These are phyloP conservation scores for Mucor indicus DNA, from an alignment of 371 early-diverging fungal genomes.

Conservation along the genomic window DNA sequence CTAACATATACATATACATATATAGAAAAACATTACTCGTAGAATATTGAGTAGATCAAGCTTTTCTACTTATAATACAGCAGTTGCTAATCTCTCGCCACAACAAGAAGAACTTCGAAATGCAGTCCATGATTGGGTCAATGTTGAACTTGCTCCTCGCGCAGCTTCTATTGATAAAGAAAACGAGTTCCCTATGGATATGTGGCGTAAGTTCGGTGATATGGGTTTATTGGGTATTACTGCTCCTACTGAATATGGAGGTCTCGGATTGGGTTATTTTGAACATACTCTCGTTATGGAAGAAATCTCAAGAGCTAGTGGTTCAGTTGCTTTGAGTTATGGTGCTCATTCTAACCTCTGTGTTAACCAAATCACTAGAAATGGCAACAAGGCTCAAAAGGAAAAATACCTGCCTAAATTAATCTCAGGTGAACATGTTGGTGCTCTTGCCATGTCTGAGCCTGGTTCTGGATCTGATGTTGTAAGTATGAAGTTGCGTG, in stretches of 20 bases:
- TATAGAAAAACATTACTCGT: too few species aligned
- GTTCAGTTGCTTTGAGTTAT: conserved; percentile 90
- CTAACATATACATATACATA: too few species aligned
- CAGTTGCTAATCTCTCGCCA: conserved; percentile 72
- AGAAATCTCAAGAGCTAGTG: conserved; percentile 88
- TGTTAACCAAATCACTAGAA: conserved; percentile 94
- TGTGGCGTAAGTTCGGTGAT: conserved; percentile 95
- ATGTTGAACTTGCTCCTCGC: conserved; percentile 82
- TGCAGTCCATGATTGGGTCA: conserved; percentile 76
- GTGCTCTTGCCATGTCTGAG: conserved; percentile 96
- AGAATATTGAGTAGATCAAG: too few species aligned
- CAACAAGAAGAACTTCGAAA: conserved; percentile 74
- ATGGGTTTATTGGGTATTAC: conserved; percentile 89
- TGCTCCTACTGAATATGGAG: conserved; percentile 76
- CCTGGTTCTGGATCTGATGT: conserved; percentile 93
- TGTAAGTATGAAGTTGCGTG: conserved; percentile 88
- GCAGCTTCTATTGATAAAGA: conserved; percentile 82
- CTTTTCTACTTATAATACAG: conserved; percentile 64
- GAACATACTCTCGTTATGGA: conserved; percentile 94
- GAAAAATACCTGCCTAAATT: conserved; percentile 89
- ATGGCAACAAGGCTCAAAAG: conserved; percentile 90
- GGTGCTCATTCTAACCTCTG: conserved; percentile 98
- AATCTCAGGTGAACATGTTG: conserved; percentile 89
- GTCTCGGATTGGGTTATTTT: conserved; percentile 88
- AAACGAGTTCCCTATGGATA: conserved; percentile 91